phyloP scores from a whole-genome alignment of 257 asterid genomes.

The Knoxia roxburghii region DNA sequence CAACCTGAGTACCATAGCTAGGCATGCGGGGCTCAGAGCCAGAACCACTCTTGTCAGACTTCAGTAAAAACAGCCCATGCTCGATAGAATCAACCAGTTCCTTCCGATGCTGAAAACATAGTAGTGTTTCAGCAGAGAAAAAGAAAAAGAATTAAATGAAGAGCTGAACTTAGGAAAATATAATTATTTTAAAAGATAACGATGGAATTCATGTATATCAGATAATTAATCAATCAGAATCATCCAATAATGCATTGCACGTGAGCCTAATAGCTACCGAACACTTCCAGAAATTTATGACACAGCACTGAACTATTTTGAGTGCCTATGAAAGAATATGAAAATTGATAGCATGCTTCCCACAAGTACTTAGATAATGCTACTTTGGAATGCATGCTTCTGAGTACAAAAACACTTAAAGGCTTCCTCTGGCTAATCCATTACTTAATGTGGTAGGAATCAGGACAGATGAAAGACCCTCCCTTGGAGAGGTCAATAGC shows the following conservation, averaged over 20 bases:
- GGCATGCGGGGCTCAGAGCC: constrained; percentile 63
- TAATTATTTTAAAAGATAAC: not conserved
- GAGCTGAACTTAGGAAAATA: not conserved
- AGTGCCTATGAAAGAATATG: not conserved
- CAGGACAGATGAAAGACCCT: not conserved
- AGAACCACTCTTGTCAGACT: constrained; percentile 70
- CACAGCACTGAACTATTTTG: not conserved
- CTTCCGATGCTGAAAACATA: constrained; percentile 72
- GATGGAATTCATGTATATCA: not conserved
- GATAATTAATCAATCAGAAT: not conserved
- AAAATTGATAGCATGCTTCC: not conserved
- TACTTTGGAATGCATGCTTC: not conserved
- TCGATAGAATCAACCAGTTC: constrained; percentile 75
- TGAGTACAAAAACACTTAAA: not conserved
- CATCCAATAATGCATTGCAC: not conserved
- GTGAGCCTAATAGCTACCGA: not conserved
- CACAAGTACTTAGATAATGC: not conserved
- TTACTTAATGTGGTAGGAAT: not conserved
- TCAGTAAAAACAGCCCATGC: constrained; percentile 65
- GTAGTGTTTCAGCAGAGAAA: not conserved
- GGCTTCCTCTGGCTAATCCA: not conserved
- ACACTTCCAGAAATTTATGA: not conserved
- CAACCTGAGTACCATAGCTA: constrained; percentile 96
- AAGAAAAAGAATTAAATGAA: not conserved
- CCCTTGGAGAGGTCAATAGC: not conserved